Evolutionary conservation across 768 basidiomycete genomes (phyloP).

Genomic region (Brasilioporus rufonigricans): DNA sequence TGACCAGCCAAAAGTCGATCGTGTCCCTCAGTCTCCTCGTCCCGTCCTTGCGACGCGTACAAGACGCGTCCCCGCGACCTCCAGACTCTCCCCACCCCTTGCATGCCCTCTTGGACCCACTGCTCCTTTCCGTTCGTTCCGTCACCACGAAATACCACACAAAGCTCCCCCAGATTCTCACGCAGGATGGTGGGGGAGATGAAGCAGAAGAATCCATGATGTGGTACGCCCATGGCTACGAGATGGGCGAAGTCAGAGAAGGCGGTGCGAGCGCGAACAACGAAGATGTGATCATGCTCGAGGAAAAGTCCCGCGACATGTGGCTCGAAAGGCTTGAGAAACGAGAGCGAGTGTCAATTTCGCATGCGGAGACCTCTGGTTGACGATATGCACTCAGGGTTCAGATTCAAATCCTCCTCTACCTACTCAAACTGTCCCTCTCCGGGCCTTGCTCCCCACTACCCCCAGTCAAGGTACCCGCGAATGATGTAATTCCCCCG

Average conservation of each 20-base stretch:
- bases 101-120: conserved; percentile 55
- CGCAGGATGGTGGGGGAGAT: conserved; percentile 56
- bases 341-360: conserved; percentile 50
- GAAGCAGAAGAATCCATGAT: conserved; percentile 71
- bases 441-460: conserved; percentile 41
- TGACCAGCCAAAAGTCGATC: conserved; percentile 50
- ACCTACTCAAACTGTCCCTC: conserved; percentile 62
- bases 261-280: conserved; percentile 19
- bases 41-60: conserved; percentile 54
- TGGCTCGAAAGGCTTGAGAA: conserved; percentile 69
- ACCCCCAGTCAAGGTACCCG: conserved; percentile 26
- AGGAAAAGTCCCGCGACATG: conserved; percentile 50
- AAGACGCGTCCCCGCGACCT: conserved; percentile 29
- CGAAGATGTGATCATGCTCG: conserved; percentile 32
- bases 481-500: conserved; percentile 24
- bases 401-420: conserved; percentile 72
- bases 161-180: conserved; percentile 60
- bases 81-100: conserved; percentile 47
- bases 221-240: conserved; percentile 70
- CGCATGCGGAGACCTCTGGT: neutral
- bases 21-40: conserved; percentile 63
- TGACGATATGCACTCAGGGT: conserved; percentile 43
- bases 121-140: conserved; percentile 58
- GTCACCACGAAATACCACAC: conserved; percentile 59
- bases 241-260: conserved; percentile 38